Base-by-base conservation (phyloP, 371 early-diverging fungal species). In the Apophysomyces ossiformis region DNA sequence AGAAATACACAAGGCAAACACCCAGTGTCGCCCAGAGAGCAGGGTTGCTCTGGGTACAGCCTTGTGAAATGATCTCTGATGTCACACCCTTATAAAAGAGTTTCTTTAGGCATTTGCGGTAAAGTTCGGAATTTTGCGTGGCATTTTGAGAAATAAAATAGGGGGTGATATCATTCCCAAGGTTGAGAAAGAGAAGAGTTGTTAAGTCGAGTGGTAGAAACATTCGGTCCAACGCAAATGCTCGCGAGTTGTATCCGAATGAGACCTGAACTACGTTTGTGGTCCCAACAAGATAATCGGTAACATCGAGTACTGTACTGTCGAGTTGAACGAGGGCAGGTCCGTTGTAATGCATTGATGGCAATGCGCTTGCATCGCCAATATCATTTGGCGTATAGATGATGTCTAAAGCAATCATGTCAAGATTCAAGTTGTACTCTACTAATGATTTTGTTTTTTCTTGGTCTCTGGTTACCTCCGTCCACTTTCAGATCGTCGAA, bases 1-100 rank as follows among this genome's bases (percentile, higher is more conserved):
- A 58, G 43, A 79, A 83, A 41, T 77, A 75, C 0, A 78, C 12
- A 0, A 81, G 62, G 1, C 78, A 77, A 13, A 63, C 66, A 5
- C 81, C 81, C 78, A 83, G 75, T 1, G 78, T 81, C 0, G 81
- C 79, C 84, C 84, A 81, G 0, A 83, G 58, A 7, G 79, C 79
- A 36, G 84, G 84, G 45, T 83, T 81, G 46, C 75, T 70, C 13
- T 68, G 71, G 2, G 47, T 57, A 38, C 81, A 83, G 35, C 71
- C 81, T 7, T 61, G 54, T 1, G 71, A 65, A 7, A 63, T 62
- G 15, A 63, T 63, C 2, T 77, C 73, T 3, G 67, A 65, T 1
- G 66, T 65, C 32, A 78, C 72, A 5, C 81, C 81, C 13, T 69
- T 71, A 26, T 70, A 71, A 36, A 81, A 83, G 7, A 83, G 58